These are phyloP conservation scores for Paraphaeosphaeria sporulosa DNA, from an alignment of 2,329 filamentous ascomycete species.

Conservation along the genomic window DNA sequence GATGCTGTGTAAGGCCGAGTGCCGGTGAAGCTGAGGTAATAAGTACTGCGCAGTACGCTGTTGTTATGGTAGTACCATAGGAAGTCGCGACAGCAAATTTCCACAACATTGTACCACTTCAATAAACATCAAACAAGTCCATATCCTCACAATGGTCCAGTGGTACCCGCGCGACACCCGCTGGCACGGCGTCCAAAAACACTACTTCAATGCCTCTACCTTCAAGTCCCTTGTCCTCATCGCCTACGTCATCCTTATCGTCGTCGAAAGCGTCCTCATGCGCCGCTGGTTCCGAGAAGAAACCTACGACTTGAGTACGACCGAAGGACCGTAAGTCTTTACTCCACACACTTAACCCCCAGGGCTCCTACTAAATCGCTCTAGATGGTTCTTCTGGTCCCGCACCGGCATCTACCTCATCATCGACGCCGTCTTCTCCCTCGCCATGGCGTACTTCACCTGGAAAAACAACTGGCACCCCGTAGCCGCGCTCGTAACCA, in stretches of 20 bases:
- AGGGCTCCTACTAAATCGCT: not conserved
- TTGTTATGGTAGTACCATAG: no score
- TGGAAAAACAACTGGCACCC: slow-evolving; percentile 12
- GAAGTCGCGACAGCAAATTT: not conserved
- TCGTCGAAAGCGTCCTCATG: slow-evolving; percentile 18
- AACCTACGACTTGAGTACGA: not conserved
- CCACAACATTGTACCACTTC: no score
- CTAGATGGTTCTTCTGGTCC: slow-evolving; percentile 2
- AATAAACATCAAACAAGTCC: no score
- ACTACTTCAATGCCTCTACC: slow-evolving; percentile 21
- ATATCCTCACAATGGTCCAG: slow-evolving; percentile 19
- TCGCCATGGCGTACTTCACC: slow-evolving; percentile 3
- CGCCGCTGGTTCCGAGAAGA: slow-evolving; percentile 10
- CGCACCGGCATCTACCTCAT: slow-evolving; percentile 11
- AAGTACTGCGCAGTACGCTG: not conserved
- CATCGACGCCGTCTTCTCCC: slow-evolving; percentile 8
- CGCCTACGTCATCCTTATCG: slow-evolving; percentile 22
- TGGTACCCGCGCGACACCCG: slow-evolving; percentile 13
- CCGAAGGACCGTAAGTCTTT: not conserved
- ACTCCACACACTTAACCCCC: not conserved
- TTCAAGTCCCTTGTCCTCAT: slow-evolving; percentile 19
- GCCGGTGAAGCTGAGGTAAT: not conserved
- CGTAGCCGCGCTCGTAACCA: slow-evolving; percentile 11
- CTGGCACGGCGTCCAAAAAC: slow-evolving; percentile 21
- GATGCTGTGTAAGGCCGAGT: slow-evolving; percentile 1